Evolutionary conservation across 805 yeast species (phyloP), one percentile per base, ranked within the genome.

Genomic region (Ogataea trehalophila): DNA sequence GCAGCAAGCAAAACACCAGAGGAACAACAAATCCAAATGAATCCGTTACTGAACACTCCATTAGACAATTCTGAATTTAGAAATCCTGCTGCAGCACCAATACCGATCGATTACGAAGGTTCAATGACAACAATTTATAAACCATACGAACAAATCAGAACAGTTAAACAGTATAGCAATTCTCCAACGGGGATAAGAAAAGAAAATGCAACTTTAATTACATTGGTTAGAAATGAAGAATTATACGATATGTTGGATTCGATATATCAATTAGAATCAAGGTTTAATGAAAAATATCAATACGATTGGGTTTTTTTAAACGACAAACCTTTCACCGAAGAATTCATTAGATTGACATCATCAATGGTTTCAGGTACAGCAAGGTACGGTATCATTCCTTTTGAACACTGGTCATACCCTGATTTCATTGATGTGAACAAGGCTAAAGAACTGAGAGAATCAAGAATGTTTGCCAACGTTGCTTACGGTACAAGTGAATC

Each of bases 401-500:
- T 47, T 13, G 74, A 72, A 17, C 78, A 69, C 50, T 80, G 84
- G 85, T 65, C 72, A 0, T 75, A 74, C 55, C 85, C 85, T 0
- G 62, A 57, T 0, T 72, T 67, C 63, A 65, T 79, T 11, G 75
- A 78, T 56, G 62, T 60, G 40, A 61, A 60, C 2, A 61, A 58
- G 38, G 80, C 80, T 2, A 67, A 60, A 26, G 61, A 63, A 31
- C 58, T 63, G 17, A 53, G 73, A 49, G 64, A 60, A 29, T 60
- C 68, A 9, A 61, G 65, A 59, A 62, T 63, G 35, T 63, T 70
- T 50, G 38, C 63, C 15, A 49, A 54, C 31, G 73, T 84, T 41
- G 73, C 78, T 3, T 86, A 86, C 59, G 91, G 87, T 17, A 75
- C 69, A 9, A 75, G 81, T 38, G 85, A 80, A 55, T 72, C 81